These are phyloP conservation scores for Metschnikowia lachancei DNA, from an alignment of 805 yeast species.

Conservation along the genomic window DNA sequence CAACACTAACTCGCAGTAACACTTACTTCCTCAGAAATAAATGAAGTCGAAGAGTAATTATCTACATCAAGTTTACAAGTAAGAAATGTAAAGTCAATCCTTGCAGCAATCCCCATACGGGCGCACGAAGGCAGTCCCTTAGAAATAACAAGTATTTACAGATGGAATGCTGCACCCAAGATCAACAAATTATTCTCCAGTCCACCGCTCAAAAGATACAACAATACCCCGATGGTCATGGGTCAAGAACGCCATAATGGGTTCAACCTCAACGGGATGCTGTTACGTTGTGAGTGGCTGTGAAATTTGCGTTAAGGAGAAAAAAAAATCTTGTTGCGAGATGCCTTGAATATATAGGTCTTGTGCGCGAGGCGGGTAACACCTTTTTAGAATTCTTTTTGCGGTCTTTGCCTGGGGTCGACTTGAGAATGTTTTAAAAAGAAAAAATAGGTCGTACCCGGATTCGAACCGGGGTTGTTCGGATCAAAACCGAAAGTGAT, in stretches of 20 bases:
- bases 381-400: background rate
- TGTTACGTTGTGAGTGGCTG: constrained; percentile 60
- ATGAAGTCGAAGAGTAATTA: background rate
- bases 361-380: constrained; percentile 30
- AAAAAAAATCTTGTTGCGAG: background rate
- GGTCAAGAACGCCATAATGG: constrained; percentile 63
- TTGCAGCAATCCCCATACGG: constrained; percentile 72
- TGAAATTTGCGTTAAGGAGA: constrained; percentile 55
- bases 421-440: background rate
- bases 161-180: constrained; percentile 76
- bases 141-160: constrained; percentile 47
- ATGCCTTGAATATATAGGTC: constrained; percentile 14
- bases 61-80: background rate
- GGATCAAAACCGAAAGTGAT: constrained; percentile 81
- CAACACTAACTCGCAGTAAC: no score
- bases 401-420: background rate
- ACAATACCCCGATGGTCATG: constrained; percentile 64
- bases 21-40: no score
- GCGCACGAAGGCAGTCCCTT: constrained; percentile 74
- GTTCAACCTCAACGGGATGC: constrained; percentile 71
- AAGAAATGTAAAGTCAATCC: constrained; percentile 51
- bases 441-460: constrained; percentile 64
- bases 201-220: constrained; percentile 44
- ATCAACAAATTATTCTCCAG: constrained; percentile 61
- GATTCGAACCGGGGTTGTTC: constrained; percentile 81